Evolutionary conservation across 495 filamentous ascomycete species (phyloP).

Genomic region (Xylaria venustula): DNA sequence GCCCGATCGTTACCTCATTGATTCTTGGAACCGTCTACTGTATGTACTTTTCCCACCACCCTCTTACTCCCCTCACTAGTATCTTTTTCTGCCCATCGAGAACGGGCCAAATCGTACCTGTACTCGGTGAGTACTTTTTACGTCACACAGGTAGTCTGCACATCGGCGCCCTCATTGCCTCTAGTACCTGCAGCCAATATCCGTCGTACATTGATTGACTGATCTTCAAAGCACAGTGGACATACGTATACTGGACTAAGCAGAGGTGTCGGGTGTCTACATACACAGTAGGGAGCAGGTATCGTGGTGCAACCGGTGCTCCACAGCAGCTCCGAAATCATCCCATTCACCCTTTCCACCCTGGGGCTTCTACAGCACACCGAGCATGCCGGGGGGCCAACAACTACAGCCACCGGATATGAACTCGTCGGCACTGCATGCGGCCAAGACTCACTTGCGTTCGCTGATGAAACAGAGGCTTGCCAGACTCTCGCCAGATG

Average conservation of each 20-base stretch:
- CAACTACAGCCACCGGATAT: conserved; percentile 26
- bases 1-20: too few relatives aligned
- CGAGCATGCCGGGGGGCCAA: conserved; percentile 9
- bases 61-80: too few relatives aligned
- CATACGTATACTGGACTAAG: too few relatives aligned
- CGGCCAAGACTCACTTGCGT: conserved; percentile 73
- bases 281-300: neutral
- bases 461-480: conserved; percentile 65
- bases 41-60: too few relatives aligned
- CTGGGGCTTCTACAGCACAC: neutral
- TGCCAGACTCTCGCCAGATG: conserved; percentile 53
- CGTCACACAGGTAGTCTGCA: neutral
- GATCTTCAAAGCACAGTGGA: too few relatives aligned
- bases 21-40: too few relatives aligned
- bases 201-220: too few relatives aligned
- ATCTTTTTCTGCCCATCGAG: too few relatives aligned
- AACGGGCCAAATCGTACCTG: neutral
- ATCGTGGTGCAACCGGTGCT: neutral
- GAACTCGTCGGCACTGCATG: conserved; percentile 47
- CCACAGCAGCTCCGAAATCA: neutral
- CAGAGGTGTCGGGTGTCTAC: neutral
- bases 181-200: neutral
- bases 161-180: neutral
- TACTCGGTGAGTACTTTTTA: neutral
- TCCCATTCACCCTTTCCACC: neutral